phyloP scores from a whole-genome alignment of 2,329 filamentous ascomycete genomes.

The Thermomyces lanuginosus region DNA sequence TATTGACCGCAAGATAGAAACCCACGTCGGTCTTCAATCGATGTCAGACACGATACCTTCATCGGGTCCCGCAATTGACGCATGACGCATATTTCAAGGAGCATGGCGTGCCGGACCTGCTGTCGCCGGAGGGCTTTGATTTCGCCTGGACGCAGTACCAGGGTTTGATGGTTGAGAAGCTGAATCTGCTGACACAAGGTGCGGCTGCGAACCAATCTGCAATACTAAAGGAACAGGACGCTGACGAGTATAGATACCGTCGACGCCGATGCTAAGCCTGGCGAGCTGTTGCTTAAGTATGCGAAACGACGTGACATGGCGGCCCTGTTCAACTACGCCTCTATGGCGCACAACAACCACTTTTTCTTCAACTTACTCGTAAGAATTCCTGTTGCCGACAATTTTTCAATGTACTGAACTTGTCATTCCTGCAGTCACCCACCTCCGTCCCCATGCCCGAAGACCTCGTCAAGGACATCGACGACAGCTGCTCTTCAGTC shows the following conservation, averaged over 20 bases:
- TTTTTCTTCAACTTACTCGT: constrained; percentile 35
- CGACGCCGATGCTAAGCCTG: constrained; percentile 44
- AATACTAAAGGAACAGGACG: background rate
- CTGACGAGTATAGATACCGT: constrained; percentile 39
- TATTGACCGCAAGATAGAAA: constrained; percentile 14
- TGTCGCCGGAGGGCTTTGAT: constrained; percentile 53
- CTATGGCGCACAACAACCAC: constrained; percentile 84
- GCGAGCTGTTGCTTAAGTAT: constrained; percentile 55
- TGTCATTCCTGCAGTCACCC: constrained; percentile 20
- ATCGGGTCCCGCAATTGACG: constrained; percentile 34
- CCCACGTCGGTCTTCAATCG: constrained; percentile 20
- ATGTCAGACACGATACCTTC: constrained; percentile 22
- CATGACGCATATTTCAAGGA: constrained; percentile 30
- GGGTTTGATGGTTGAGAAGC: constrained; percentile 51
- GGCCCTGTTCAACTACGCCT: constrained; percentile 84
- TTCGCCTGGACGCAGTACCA: constrained; percentile 77
- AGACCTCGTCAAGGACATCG: constrained; percentile 43
- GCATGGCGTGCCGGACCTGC: constrained; percentile 51
- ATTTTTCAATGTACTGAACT: background rate
- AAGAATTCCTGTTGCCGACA: constrained; percentile 8
- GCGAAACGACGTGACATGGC: constrained; percentile 66
- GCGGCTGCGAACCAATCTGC: constrained; percentile 15
- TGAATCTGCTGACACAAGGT: constrained; percentile 63
- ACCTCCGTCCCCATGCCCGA: constrained; percentile 37
- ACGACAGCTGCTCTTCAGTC: constrained; percentile 60